Evolutionary conservation across 1,139 yeast species (phyloP), one percentile per base, ranked within the genome.

Genomic region (Tardiomyces digboiensis): DNA sequence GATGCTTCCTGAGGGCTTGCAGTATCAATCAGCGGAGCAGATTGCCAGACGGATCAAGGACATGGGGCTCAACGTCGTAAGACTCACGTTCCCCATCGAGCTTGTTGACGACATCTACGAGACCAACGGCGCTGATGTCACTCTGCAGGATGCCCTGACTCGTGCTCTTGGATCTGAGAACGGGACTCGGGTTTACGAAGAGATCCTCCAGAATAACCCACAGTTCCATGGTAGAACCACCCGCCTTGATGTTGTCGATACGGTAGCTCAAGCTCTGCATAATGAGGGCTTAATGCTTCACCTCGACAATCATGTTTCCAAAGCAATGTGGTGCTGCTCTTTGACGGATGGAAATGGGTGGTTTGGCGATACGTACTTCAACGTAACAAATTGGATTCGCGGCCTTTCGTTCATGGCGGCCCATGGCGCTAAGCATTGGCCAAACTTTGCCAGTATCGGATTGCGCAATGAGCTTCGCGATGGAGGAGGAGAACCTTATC

Each of bases 391-490:
- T 16, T 26, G 33, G 33, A 26, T 26, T 16, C 33, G 33, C 33
- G 33, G 33, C 5, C 14, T 4, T n/a, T 26, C 33, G 8, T 26
- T 26, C 14, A 26, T 26, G 33, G 33, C 33, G 14, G 33, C 12
- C 10, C 33, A 26, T 16, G 33, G 33, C 14, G 33, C 33, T 16
- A 26, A 26, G 33, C 33, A 26, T 16, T 26, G 33, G 33, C 33
- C 33, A n/a, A 26, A 26, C 33, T 26, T 26, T 26, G 33, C 33
- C 5, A 26, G 33, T 8, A 8, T 26, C 10, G 33, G 33, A n/a
- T 16, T 26, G 33, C 33, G 33, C 33, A 26, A 26, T 8, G 33
- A 26, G 33, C 33, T 26, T n/a, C 33, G 33, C 33, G 33, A 26
- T 8, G 33, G 33, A 5, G 33, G 33, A n/a, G 33, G 33, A n/a